Evolutionary conservation across 2,329 filamentous ascomycete species (phyloP).

Genomic region (Aspergillus pseudoglaucus): DNA sequence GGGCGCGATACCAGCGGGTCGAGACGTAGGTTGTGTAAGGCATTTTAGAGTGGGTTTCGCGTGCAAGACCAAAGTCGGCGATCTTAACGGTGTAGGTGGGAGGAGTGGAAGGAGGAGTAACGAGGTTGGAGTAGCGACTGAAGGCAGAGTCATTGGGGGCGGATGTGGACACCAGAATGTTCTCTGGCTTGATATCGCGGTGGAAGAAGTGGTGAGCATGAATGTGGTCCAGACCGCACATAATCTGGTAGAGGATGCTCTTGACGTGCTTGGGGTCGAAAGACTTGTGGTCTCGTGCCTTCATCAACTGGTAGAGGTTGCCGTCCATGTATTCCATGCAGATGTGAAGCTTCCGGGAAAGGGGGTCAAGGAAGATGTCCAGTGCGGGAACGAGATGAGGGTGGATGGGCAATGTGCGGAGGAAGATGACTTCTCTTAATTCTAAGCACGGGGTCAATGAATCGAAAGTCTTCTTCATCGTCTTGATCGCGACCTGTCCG

Average conservation of each 20-base stretch:
- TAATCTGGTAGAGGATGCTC: constrained; percentile 95
- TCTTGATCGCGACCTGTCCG: constrained; percentile 89
- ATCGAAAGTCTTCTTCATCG: constrained; percentile 99
- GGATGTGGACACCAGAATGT: constrained; percentile 93
- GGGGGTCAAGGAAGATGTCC: constrained; percentile 96
- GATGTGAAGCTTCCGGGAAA: constrained; percentile 94
- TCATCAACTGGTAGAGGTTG: constrained; percentile 98
- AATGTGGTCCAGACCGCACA: constrained; percentile 93
- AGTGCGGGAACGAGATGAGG: constrained; percentile 92
- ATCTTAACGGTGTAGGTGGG: constrained; percentile 96
- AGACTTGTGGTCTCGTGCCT: constrained; percentile 89
- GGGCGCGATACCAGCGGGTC: constrained; percentile 89
- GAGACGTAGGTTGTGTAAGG: constrained; percentile 99
- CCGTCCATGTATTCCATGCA: constrained; percentile 99
- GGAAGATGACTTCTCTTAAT: constrained; percentile 92
- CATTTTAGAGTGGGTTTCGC: constrained; percentile 91
- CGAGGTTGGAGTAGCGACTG: constrained; percentile 82
- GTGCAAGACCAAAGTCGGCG: constrained; percentile 93
- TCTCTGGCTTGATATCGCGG: constrained; percentile 98
- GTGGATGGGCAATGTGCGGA: constrained; percentile 80
- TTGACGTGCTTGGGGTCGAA: constrained; percentile 89
- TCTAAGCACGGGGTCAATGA: constrained; percentile 86
- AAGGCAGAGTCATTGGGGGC: constrained; percentile 82
- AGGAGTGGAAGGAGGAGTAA: constrained; percentile 91
- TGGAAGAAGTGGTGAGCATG: constrained; percentile 97